phyloP scores from a whole-genome alignment of 305 asterid genomes.

The Caryopteris hybrid region DNA sequence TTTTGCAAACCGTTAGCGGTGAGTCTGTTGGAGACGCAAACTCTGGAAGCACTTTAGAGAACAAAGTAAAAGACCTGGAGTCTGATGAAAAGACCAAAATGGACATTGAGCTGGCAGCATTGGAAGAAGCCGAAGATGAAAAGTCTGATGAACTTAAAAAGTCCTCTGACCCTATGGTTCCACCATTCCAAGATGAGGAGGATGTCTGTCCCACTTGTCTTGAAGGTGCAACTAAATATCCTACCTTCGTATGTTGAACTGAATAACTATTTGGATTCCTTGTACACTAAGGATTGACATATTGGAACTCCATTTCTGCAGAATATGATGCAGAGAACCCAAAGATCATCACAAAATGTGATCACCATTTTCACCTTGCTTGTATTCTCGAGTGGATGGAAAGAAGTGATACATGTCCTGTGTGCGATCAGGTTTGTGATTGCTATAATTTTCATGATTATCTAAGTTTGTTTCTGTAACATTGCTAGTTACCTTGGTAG shows the following conservation, averaged over 20 bases:
- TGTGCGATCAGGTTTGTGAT: conserved; percentile 73
- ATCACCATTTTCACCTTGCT: conserved; percentile 86
- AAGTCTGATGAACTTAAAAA: conserved; percentile 58
- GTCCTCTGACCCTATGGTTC: conserved; percentile 31
- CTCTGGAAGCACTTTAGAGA: conserved; percentile 38
- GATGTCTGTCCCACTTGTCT: conserved; percentile 86
- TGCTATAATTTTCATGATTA: not conserved
- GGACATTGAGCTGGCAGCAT: conserved; percentile 31
- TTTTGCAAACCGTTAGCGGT: conserved; percentile 29
- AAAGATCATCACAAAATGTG: conserved; percentile 75
- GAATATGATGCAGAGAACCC: conserved; percentile 91
- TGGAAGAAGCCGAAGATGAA: conserved; percentile 47
- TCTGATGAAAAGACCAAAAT: conserved; percentile 38
- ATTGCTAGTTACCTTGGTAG: conserved; percentile 6
- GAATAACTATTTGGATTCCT: conserved; percentile 10
- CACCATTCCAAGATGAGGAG: conserved; percentile 61
- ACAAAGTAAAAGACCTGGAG: conserved; percentile 40
- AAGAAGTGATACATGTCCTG: conserved; percentile 88
- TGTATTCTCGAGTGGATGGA: conserved; percentile 98
- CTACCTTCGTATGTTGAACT: conserved; percentile 3
- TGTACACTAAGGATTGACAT: conserved; percentile 6
- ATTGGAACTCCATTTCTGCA: conserved; percentile 30
- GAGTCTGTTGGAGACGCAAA: conserved; percentile 36
- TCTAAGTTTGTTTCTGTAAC: not conserved
- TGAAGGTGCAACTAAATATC: conserved; percentile 52